Conservation (phyloP, 1,284 basidiomycete species). For the Afroboletus lepidellus region DNA sequence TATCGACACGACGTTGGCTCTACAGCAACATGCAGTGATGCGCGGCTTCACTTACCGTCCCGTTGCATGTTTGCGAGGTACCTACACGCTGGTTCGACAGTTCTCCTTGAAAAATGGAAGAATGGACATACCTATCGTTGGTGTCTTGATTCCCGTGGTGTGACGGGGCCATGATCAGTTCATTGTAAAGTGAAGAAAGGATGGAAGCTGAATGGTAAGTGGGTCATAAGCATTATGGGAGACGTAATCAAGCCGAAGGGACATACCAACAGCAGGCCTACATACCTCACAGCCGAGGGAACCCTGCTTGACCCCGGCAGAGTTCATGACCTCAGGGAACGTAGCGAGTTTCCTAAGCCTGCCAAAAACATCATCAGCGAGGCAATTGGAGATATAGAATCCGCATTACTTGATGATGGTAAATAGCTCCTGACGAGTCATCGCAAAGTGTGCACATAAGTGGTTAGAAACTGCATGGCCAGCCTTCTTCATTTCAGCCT, state of each 20-base stretch:
- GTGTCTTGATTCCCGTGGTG: slow-evolving; percentile 74
- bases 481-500: slow-evolving; percentile 68
- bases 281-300: slow-evolving; percentile 73
- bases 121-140: slow-evolving; percentile 43
- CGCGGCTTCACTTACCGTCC: slow-evolving; percentile 43
- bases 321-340: slow-evolving; percentile 56
- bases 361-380: not conserved
- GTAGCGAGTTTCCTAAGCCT: slow-evolving; percentile 63
- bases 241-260: not conserved
- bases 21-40: not conserved
- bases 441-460: slow-evolving; percentile 69
- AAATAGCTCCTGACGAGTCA: slow-evolving; percentile 69
- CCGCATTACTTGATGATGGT: slow-evolving; percentile 53
- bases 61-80: slow-evolving; percentile 78
- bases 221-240: not conserved
- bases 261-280: slow-evolving; percentile 65
- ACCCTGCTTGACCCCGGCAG: slow-evolving; percentile 48
- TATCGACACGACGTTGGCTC: slow-evolving; percentile 6
- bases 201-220: slow-evolving; percentile 41
- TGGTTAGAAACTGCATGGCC: slow-evolving; percentile 62
- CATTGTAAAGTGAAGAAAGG: slow-evolving; percentile 68
- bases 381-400: not conserved
- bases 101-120: not conserved
- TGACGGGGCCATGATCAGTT: slow-evolving; percentile 63
- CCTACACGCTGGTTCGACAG: slow-evolving; percentile 17